These are phyloP conservation scores for Cinchona pubescens DNA, from an alignment of 257 asterid genomes.

Conservation along the genomic window DNA sequence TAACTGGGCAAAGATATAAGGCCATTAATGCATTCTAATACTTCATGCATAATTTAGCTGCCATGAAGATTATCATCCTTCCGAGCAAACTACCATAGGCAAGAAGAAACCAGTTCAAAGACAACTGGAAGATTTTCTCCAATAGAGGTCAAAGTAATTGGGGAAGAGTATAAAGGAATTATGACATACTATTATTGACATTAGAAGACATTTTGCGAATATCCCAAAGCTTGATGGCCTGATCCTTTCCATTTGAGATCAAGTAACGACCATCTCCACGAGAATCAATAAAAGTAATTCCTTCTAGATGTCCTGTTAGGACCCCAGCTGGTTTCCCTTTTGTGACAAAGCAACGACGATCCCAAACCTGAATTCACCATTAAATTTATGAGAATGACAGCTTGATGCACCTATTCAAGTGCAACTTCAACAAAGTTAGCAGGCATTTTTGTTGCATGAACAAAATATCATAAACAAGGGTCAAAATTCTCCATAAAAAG, in stretches of 20 bases:
- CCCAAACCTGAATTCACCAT: conserved; percentile 71
- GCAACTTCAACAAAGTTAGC: neutral
- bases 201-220: conserved; percentile 91
- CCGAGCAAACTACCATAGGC: neutral
- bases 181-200: conserved; percentile 63
- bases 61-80: neutral
- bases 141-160: neutral
- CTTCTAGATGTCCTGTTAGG: conserved; percentile 89
- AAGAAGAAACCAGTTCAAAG: neutral
- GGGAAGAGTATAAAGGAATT: conserved; percentile 3
- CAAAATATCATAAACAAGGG: too few species aligned
- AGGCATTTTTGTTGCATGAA: neutral
- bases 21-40: neutral
- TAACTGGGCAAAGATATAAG: too few species aligned
- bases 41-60: neutral
- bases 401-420: neutral
- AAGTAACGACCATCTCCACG: conserved; percentile 97
- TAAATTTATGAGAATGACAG: neutral
- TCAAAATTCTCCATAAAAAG: neutral
- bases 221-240: conserved; percentile 91
- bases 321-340: conserved; percentile 72
- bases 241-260: conserved; percentile 94
- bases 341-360: conserved; percentile 72
- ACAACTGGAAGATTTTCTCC: neutral
- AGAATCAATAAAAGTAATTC: conserved; percentile 76